Evolutionary conservation across 179 eudicot genomes (phyloP).

Genomic region (Beta corolliflora): DNA sequence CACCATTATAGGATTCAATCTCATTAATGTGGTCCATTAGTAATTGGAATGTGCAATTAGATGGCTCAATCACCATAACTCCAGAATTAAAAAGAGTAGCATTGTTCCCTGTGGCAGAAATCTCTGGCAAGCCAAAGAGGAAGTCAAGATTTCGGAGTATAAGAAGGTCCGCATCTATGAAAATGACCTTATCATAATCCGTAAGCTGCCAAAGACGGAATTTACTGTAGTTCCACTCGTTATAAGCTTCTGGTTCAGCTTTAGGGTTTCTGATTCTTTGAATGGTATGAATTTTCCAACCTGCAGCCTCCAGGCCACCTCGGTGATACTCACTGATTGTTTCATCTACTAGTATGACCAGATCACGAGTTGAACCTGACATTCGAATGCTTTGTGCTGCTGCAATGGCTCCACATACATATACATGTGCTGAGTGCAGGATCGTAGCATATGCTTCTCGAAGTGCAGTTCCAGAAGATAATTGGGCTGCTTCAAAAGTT

Average conservation of each 20-base stretch:
- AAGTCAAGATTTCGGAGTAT: slow-evolving; percentile 79
- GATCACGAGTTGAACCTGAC: slow-evolving; percentile 83
- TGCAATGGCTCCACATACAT: slow-evolving; percentile 92
- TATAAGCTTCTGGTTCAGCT: slow-evolving; percentile 90
- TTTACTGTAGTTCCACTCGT: slow-evolving; percentile 94
- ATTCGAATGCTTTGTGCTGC: slow-evolving; percentile 93
- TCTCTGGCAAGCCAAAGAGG: slow-evolving; percentile 75
- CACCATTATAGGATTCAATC: slow-evolving; percentile 87
- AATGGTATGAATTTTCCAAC: slow-evolving; percentile 76
- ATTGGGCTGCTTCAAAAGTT: slow-evolving; percentile 46
- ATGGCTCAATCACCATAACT: slow-evolving; percentile 89
- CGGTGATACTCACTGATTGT: slow-evolving; percentile 70
- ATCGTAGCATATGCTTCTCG: slow-evolving; percentile 97
- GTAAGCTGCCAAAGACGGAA: slow-evolving; percentile 96
- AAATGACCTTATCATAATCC: slow-evolving; percentile 85
- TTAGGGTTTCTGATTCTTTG: slow-evolving; percentile 81
- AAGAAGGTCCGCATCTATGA: slow-evolving; percentile 87
- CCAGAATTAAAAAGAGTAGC: slow-evolving; percentile 88
- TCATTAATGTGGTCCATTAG: slow-evolving; percentile 84
- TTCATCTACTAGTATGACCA: slow-evolving; percentile 84
- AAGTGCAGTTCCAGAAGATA: slow-evolving; percentile 53
- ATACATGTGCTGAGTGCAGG: slow-evolving; percentile 83
- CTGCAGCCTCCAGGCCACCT: slow-evolving; percentile 80
- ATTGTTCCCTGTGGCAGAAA: slow-evolving; percentile 75
- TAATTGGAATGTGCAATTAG: slow-evolving; percentile 74